Evolutionary conservation across 257 asterid genomes (phyloP), one percentile per base, ranked within the genome.

Genomic region (Handroanthus guayacan): DNA sequence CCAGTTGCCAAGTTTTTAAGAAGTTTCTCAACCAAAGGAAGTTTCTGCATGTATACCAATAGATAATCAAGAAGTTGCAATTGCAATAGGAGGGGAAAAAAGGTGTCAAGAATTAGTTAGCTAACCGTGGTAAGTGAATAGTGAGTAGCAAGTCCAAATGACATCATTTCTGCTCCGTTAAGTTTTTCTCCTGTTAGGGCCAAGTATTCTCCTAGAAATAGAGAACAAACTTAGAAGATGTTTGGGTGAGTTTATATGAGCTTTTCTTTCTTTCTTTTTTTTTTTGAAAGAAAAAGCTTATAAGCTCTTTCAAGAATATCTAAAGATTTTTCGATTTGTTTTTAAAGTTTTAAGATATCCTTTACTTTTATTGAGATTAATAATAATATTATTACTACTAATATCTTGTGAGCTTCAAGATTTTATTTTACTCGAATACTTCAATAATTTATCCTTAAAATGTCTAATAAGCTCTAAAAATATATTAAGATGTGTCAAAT

Each of bases 141-240:
- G 84, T 92, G 95, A 11, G 97, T 89, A 37, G 97, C 93, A 68
- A 90, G 92, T 72, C 97, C 96, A 80, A 92, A 86, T 5, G 88
- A 85, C 17, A 82, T 57, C 96, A 90, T 87, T 77, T 92, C 95
- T n/a, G 71, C 85, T 76, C 97, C 97, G 14, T 71, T 90, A 75
- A 92, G 88, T 70, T 83, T 87, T 54, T 74, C 92, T 57, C 96
- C 96, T 5, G 94, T 86, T 57, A 92, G 69, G 56, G 83, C 96
- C 87, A 90, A 66, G 70, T 92, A 92, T 76, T 92, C 96, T 68
- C 96, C 95, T 92, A 88, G 71, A 73, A 67, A 75, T 52, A 12
- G 13, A 6, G 6, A 25, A 52, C 17, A 69, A 2, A 20, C 5
- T 25, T n/a, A 13, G 31, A 14, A 9, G 31, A 39, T 39, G 8